Evolutionary conservation across 2,329 filamentous ascomycete genomes (phyloP).

Genomic region (Onygena corvina): DNA sequence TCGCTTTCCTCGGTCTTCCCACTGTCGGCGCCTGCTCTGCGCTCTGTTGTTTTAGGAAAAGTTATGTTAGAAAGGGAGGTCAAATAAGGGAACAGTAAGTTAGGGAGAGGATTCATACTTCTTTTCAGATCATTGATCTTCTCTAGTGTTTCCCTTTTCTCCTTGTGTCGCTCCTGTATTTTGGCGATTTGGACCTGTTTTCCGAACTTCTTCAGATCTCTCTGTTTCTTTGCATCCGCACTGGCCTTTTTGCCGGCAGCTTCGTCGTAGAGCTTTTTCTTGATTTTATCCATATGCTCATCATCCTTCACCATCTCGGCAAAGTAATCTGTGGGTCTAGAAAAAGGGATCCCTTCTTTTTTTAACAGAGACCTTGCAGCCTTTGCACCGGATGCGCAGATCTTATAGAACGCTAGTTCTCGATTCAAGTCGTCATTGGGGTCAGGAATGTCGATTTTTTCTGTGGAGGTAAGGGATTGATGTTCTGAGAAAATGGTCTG

Average conservation of each 20-base stretch:
- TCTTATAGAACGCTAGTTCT: constrained; percentile 85
- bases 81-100: background rate
- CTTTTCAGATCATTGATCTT: constrained; percentile 93
- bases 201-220: constrained; percentile 97
- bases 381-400: constrained; percentile 68
- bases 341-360: constrained; percentile 73
- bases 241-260: constrained; percentile 86
- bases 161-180: constrained; percentile 83
- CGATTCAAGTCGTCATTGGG: constrained; percentile 84
- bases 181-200: constrained; percentile 97
- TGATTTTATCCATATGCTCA: constrained; percentile 95
- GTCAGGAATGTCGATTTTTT: constrained; percentile 63
- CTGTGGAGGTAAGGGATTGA: constrained; percentile 59
- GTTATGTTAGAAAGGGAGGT: constrained; percentile 15
- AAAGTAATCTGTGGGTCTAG: constrained; percentile 86
- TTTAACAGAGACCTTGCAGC: constrained; percentile 62
- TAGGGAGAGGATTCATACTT: constrained; percentile 51
- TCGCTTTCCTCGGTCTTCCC: constrained; percentile 64
- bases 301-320: constrained; percentile 99
- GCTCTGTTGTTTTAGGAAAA: constrained; percentile 49
- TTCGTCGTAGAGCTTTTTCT: constrained; percentile 82
- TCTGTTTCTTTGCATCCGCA: constrained; percentile 77
- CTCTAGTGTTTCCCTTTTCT: constrained; percentile 83
- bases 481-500: constrained; percentile 70
- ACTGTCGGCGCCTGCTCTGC: constrained; percentile 53